Conservation (phyloP, 1,139 yeast genomes). For the Hyphopichia wangnamkhiaoensis region DNA sequence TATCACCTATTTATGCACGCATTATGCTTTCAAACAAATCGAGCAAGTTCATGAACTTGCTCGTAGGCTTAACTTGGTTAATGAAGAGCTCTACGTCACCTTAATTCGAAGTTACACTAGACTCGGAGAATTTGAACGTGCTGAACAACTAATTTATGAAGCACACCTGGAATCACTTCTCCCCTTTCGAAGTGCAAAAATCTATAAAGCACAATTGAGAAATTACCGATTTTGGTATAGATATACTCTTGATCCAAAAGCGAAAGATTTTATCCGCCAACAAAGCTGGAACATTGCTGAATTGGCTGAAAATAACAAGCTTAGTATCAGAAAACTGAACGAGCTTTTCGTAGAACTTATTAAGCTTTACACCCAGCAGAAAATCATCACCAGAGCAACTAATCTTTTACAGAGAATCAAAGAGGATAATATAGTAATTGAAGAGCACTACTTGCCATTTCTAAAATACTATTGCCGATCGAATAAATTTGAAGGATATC, state of each 20-base stretch:
- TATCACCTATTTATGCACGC: slow-evolving; percentile 21
- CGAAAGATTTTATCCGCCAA: slow-evolving; percentile 10
- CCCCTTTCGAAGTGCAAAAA: slow-evolving; percentile 31
- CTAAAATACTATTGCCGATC: slow-evolving; percentile 22
- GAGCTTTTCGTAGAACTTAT: slow-evolving; percentile 28
- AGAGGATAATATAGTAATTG: slow-evolving; percentile 17
- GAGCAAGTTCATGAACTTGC: slow-evolving; percentile 23
- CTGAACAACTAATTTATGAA: slow-evolving; percentile 28
- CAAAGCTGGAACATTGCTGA: slow-evolving; percentile 10
- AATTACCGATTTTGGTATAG: slow-evolving; percentile 33
- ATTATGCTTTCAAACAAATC: slow-evolving; percentile 25
- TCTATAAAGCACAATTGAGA: slow-evolving; percentile 32
- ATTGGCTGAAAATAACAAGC: slow-evolving; percentile 6
- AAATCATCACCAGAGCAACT: slow-evolving; percentile 14
- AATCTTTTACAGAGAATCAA: slow-evolving; percentile 16
- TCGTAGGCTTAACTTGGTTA: slow-evolving; percentile 13
- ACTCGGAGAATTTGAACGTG: slow-evolving; percentile 34
- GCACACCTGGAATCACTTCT: slow-evolving; percentile 30
- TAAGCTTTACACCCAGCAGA: slow-evolving; percentile 18
- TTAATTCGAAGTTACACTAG: slow-evolving; percentile 29
- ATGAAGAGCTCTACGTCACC: slow-evolving; percentile 16
- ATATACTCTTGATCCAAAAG: slow-evolving; percentile 7
- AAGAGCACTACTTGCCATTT: slow-evolving; percentile 32
- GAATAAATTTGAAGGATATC: slow-evolving; percentile 28
- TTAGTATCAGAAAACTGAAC: slow-evolving; percentile 9